Evolutionary conservation across 805 yeast species (phyloP).

Genomic region (Jamesozyma lodderae): DNA sequence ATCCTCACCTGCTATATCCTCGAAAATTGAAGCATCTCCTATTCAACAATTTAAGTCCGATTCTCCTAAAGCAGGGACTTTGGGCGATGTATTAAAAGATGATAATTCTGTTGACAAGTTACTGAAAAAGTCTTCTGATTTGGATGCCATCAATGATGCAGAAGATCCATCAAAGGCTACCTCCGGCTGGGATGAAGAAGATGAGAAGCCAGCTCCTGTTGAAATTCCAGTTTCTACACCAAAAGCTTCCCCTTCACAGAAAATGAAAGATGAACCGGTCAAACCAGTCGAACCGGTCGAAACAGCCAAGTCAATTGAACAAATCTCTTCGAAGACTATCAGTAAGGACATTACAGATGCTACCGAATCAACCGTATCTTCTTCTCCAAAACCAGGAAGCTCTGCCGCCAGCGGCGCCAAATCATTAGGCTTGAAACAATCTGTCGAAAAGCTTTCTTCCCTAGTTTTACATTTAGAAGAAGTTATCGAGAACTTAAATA

Average conservation of each 20-base stretch:
- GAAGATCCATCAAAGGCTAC: slow-evolving; percentile 30
- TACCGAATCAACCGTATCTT: slow-evolving; percentile 1
- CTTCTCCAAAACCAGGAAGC: slow-evolving; percentile 7
- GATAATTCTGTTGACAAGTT: slow-evolving; percentile 25
- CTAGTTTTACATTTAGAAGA: slow-evolving; percentile 51
- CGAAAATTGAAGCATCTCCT: slow-evolving; percentile 12
- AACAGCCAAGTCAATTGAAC: too few relatives aligned
- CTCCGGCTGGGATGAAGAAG: slow-evolving; percentile 29
- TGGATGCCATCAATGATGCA: slow-evolving; percentile 26
- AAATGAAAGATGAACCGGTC: slow-evolving; percentile 4
- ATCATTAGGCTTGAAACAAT: slow-evolving; percentile 59
- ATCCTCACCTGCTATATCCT: neutral
- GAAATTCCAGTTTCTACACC: slow-evolving; percentile 2
- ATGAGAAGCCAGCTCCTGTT: slow-evolving; percentile 16
- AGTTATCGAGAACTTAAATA: slow-evolving; percentile 42
- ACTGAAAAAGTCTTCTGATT: slow-evolving; percentile 21
- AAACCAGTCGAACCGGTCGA: slow-evolving; percentile 7
- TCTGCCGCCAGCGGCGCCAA: slow-evolving; percentile 19
- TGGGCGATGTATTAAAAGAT: slow-evolving; percentile 18
- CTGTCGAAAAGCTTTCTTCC: slow-evolving; percentile 56
- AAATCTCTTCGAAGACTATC: too few relatives aligned
- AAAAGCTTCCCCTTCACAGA: neutral
- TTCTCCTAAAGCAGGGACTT: slow-evolving; percentile 8
- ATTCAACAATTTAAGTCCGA: slow-evolving; percentile 6
- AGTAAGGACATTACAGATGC: too few relatives aligned